Base-by-base conservation (phyloP, 2,329 filamentous ascomycete species). In the Microsporum ferrugineum region DNA sequence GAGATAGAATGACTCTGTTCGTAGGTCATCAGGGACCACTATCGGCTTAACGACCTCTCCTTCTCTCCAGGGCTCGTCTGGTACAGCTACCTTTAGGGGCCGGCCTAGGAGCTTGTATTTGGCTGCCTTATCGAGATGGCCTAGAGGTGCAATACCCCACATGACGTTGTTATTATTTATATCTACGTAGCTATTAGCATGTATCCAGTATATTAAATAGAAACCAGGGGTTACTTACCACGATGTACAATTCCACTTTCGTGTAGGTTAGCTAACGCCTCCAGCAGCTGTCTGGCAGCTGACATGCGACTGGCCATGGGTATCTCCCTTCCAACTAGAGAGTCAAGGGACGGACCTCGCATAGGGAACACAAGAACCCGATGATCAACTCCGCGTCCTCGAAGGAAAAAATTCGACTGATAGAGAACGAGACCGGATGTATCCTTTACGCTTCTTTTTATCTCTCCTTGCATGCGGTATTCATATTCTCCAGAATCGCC, bases 231-330 rank as follows among this genome's bases (percentile, higher is more conserved):
- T n/a, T 29, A 65, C 66, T 67, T 8, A 68, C 66, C 66, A 36
- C 66, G 67, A 61, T 71, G 65, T 33, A 70, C 61, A 60, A 70
- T 67, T 60, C 68, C 66, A 36, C 66, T 67, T 49, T 67, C 38
- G 57, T 71, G 67, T 63, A 71, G 60, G 56, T 39, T 67, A 60
- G 65, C 66, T 56, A 69, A 53, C 2, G 65, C 63, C 62, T 66
- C 57, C 29, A 71, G 59, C 60, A 70, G 65, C 65, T 71, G 66
- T 38, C 47, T 65, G 57, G 66, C 67, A 57, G 69, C 67, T 29
- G 65, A 69, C 68, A 71, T 71, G 38, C 64, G 64, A 63, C 62
- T 65, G 2, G 63, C 63, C 36, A 69, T 66, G 33, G 66, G 47
- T 39, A 27, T 51, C 43, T 53, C 31, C 7, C 29, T 39, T 55